Evolutionary conservation across 2,329 filamentous ascomycete genomes (phyloP), one percentile per base, ranked within the genome.

Genomic region (Fusarium fujikuroi): DNA sequence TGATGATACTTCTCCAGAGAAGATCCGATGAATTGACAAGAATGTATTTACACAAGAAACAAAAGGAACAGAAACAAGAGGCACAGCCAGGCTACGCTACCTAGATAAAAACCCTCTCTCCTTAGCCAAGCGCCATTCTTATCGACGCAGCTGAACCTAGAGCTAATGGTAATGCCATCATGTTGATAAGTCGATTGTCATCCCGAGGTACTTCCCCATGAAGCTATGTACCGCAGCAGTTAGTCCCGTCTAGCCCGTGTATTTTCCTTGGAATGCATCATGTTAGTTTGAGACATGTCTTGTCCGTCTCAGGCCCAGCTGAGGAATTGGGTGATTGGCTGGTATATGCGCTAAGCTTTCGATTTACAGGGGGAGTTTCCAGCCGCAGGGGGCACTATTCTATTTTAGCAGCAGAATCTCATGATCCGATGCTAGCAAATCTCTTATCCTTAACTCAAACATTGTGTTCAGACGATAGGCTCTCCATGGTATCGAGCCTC

Each of bases 401-500:
- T 25, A 42, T 54, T 54, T 39, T 60, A 54, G 50, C 50, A n/a
- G 39, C 19, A n/a, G 23, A 28, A 39, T 37, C 23, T 53, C 32
- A 37, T 28, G 30, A 46, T 34, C 39, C 18, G 25, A 46, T 28
- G 42, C 19, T 30, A 25, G 52, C 23, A 30, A 28, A 44, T 46
- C 37, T 57, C 30, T 16, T 23, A 25, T 32, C 43, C 7, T 47
- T 25, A 44, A 5, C 43, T 18, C 36, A 49, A 12, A 25, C 58
- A 44, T 44, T 49, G 25, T 59, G 52, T 9, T 53, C 66, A 30
- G 60, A 75, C 9, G 58, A 63, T 37, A 76, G 44, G 36, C 70
- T 76, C 60, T 77, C 72, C 66, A 65, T 43, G 2, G 66, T 70
- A 28, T 47, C 54, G 18, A 54, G 34, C 36, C 63, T 60, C 40